Evolutionary conservation across 2,329 filamentous ascomycete species (phyloP).

Genomic region (Rutstroemia sp.): DNA sequence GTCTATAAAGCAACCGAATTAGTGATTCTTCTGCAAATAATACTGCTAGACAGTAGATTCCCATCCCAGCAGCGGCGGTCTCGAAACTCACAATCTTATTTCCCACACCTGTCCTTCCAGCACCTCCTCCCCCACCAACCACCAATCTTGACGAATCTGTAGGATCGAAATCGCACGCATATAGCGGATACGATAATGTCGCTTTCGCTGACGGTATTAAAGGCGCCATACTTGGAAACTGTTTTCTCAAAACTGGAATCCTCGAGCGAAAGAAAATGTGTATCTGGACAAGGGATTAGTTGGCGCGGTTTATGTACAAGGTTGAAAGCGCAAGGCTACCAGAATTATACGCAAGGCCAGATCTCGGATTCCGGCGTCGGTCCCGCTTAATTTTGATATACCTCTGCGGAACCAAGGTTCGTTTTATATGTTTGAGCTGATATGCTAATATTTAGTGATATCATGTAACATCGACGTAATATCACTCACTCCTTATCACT

Average conservation of each 20-base stretch:
- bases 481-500: no score
- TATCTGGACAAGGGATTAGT: no score
- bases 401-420: no score
- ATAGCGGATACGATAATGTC: slow-evolving; percentile 73
- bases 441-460: background rate
- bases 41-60: background rate
- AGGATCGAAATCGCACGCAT: slow-evolving; percentile 81
- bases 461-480: background rate
- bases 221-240: slow-evolving; percentile 22
- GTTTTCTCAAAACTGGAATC: background rate
- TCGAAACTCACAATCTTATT: slow-evolving; percentile 69
- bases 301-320: background rate
- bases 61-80: background rate
- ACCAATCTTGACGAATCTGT: slow-evolving; percentile 68
- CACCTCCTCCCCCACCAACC: slow-evolving; percentile 82
- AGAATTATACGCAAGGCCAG: background rate
- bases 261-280: no score
- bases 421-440: background rate
- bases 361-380: background rate
- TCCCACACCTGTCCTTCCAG: slow-evolving; percentile 70
- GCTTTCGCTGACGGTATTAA: slow-evolving; percentile 26
- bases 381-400: no score
- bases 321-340: background rate
- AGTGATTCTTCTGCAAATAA: background rate
- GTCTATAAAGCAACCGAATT: slow-evolving; percentile 21